Conservation (phyloP, 2,329 filamentous ascomycete genomes). For the Sclerotinia nivalis region DNA sequence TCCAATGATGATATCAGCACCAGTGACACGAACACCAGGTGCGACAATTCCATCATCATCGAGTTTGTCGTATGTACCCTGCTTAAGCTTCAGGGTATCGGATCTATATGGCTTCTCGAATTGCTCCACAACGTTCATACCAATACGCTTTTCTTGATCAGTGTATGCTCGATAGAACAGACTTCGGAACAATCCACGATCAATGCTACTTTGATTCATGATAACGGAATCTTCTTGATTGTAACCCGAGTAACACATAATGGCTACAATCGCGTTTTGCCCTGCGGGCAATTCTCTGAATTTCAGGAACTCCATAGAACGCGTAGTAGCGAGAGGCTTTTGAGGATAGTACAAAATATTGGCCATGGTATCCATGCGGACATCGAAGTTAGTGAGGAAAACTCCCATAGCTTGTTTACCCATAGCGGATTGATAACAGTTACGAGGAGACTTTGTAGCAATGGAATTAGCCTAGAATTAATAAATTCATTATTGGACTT, state of each 20-base stretch:
- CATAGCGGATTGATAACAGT: slow-evolving; percentile 99
- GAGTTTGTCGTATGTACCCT: slow-evolving; percentile 95
- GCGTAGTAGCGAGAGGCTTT: slow-evolving; percentile 92
- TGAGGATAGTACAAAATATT: slow-evolving; percentile 99
- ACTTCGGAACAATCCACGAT: slow-evolving; percentile 94
- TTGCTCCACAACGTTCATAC: slow-evolving; percentile 86
- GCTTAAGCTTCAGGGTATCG: slow-evolving; percentile 89
- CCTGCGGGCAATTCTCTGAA: slow-evolving; percentile 96
- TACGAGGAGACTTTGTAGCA: slow-evolving; percentile 76
- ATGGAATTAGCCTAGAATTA: slow-evolving; percentile 41
- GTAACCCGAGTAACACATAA: slow-evolving; percentile 96
- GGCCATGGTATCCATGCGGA: slow-evolving; percentile 99
- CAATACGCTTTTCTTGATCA: slow-evolving; percentile 94
- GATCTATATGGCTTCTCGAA: slow-evolving; percentile 93
- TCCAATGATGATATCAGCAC: slow-evolving; percentile 98
- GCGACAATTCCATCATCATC: slow-evolving; percentile 95
- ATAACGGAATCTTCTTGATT: slow-evolving; percentile 99
- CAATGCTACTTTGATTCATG: slow-evolving; percentile 99
- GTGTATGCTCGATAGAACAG: slow-evolving; percentile 97
- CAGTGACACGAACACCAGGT: slow-evolving; percentile 90
- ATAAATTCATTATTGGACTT: slow-evolving; percentile 17
- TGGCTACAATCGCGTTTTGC: slow-evolving; percentile 97
- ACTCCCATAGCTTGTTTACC: slow-evolving; percentile 99
- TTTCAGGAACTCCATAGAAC: slow-evolving; percentile 98
- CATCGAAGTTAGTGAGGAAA: slow-evolving; percentile 93